These are phyloP conservation scores for Zygosaccharomyces pseudobailii DNA, from an alignment of 1,139 yeast genomes.

Conservation along the genomic window DNA sequence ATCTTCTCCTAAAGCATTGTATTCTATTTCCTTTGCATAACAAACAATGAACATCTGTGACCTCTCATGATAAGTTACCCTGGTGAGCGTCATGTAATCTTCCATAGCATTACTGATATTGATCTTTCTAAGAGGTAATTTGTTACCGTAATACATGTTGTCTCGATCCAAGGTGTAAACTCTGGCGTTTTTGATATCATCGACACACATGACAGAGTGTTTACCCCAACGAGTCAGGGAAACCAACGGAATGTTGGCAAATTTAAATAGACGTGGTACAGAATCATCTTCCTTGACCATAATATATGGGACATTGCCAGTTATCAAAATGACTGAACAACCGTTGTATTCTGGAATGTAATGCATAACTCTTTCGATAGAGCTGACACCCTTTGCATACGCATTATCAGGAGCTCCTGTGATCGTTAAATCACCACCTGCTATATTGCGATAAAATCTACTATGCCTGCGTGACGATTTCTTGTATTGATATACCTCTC, in stretches of 20 bases:
- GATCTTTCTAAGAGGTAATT: slow-evolving; percentile 55
- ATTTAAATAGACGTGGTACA: slow-evolving; percentile 61
- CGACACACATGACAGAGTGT: slow-evolving; percentile 56
- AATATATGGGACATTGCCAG: slow-evolving; percentile 71
- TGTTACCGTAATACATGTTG: slow-evolving; percentile 53
- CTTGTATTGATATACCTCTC: slow-evolving; percentile 68
- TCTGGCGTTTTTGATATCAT: slow-evolving; percentile 66
- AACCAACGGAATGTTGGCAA: slow-evolving; percentile 59
- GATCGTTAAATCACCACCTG: slow-evolving; percentile 43
- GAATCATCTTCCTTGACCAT: slow-evolving; percentile 62
- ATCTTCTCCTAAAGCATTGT: slow-evolving; percentile 71
- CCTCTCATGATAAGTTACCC: slow-evolving; percentile 66
- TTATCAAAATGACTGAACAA: slow-evolving; percentile 58
- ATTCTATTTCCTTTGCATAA: slow-evolving; percentile 56
- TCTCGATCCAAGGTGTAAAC: slow-evolving; percentile 44
- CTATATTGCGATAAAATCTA: slow-evolving; percentile 45
- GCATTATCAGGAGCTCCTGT: slow-evolving; percentile 81
- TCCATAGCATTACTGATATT: slow-evolving; percentile 27
- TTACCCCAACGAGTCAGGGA: slow-evolving; percentile 44
- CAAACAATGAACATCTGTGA: slow-evolving; percentile 65
- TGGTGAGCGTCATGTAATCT: slow-evolving; percentile 62
- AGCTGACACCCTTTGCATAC: slow-evolving; percentile 57
- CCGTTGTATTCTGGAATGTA: slow-evolving; percentile 57
- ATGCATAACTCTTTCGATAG: slow-evolving; percentile 63
- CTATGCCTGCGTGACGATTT: slow-evolving; percentile 43